Conservation (phyloP, 257 asterid genomes). For the Solanum medicagineum region DNA sequence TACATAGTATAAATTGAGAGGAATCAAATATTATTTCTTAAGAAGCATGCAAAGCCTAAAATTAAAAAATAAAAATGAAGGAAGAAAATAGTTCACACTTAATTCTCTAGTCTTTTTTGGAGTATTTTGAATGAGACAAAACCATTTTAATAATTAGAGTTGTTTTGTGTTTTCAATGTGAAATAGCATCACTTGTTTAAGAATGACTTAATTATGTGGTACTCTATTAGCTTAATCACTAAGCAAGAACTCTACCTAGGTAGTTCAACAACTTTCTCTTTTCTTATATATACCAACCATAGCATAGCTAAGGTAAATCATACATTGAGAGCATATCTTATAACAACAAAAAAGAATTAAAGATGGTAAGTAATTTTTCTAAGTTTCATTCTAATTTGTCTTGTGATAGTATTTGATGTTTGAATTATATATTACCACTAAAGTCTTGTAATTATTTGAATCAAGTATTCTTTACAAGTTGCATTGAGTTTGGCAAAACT, state of each 20-base stretch:
- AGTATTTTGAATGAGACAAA: background rate
- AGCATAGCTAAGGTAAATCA: background rate
- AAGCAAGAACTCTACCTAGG: background rate
- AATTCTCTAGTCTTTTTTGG: background rate
- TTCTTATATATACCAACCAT: background rate
- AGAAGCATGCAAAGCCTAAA: background rate
- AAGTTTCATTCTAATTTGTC: background rate
- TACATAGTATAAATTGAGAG: too few species aligned
- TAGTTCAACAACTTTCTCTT: background rate
- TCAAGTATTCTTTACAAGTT: background rate
- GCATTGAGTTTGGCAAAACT: background rate
- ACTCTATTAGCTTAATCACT: background rate
- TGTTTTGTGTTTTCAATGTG: background rate
- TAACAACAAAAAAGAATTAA: background rate
- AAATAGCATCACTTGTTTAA: background rate
- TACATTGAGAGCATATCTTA: background rate
- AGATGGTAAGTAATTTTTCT: background rate
- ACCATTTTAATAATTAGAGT: background rate
- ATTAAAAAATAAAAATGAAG: background rate
- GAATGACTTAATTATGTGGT: background rate
- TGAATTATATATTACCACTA: background rate
- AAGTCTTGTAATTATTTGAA: background rate
- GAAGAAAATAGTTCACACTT: background rate
- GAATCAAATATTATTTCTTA: background rate
- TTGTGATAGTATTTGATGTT: background rate